These are phyloP conservation scores for Paramecium sexaurelia DNA, from an alignment of 73 alveolate genomes.

Conservation along the genomic window DNA sequence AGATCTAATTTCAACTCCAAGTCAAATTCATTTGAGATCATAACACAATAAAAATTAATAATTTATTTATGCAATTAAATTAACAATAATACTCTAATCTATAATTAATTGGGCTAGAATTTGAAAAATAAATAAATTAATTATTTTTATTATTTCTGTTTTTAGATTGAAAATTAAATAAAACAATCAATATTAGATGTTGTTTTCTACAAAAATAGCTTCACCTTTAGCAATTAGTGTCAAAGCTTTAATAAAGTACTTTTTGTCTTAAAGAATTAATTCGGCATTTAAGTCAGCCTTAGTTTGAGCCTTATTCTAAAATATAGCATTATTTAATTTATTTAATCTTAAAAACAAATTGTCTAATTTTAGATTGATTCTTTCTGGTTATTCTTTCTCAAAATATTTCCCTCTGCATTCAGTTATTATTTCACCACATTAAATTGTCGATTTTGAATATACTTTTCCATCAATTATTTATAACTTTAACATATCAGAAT, in stretches of 20 bases:
- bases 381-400: neutral
- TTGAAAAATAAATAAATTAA: too few relatives aligned
- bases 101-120: neutral
- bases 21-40: neutral
- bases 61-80: neutral
- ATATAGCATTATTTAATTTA: neutral
- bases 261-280: neutral
- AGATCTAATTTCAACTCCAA: neutral
- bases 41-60: neutral
- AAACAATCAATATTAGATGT: neutral
- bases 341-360: neutral
- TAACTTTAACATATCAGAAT: neutral
- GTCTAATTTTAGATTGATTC: neutral
- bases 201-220: neutral
- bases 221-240: neutral
- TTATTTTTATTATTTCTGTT: too few relatives aligned
- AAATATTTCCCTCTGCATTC: slow-evolving; percentile 17
- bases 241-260: neutral
- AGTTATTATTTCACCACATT: neutral
- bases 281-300: neutral
- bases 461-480: neutral
- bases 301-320: neutral
- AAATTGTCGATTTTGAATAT: neutral
- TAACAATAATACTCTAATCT: neutral
- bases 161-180: too few relatives aligned